These are phyloP conservation scores for Heracleum sosnowskyi DNA, from an alignment of 129 eudicot species.

Conservation along the genomic window DNA sequence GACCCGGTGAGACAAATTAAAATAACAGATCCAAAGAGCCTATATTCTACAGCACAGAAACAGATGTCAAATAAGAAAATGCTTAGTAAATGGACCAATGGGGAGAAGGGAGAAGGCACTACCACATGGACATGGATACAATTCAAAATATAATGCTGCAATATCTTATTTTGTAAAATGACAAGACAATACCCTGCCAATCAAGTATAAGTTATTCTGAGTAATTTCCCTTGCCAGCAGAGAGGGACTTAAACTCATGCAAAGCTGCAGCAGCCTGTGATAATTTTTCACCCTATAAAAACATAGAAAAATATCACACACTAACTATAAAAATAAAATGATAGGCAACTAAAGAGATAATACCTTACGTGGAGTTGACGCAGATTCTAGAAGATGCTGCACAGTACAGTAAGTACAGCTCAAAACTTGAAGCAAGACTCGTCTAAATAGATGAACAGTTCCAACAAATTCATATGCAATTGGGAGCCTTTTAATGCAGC, in stretches of 20 bases:
- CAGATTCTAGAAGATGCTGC: conserved; percentile 84
- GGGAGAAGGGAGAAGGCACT: neutral
- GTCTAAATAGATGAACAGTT: conserved; percentile 87
- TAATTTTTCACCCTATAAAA: conserved; percentile 58
- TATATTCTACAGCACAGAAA: neutral
- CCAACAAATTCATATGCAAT: conserved; percentile 86
- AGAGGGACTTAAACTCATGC: conserved; percentile 74
- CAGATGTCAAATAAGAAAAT: neutral
- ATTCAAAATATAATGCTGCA: neutral
- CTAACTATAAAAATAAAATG: neutral
- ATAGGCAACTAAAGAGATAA: neutral
- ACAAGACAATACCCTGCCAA: conserved; percentile 65
- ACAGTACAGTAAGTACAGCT: conserved; percentile 51
- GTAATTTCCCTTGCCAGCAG: conserved; percentile 52
- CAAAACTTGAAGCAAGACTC: conserved; percentile 71
- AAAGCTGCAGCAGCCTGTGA: conserved; percentile 95
- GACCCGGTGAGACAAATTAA: neutral
- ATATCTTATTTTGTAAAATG: neutral
- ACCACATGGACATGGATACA: neutral
- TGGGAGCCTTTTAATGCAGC: conserved; percentile 62
- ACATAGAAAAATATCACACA: neutral
- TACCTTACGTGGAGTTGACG: conserved; percentile 93
- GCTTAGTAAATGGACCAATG: neutral
- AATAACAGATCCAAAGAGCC: neutral
- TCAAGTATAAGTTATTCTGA: conserved; percentile 65